Conservation (phyloP, 164 flowering plant species). For the Magnolia officinalis region DNA sequence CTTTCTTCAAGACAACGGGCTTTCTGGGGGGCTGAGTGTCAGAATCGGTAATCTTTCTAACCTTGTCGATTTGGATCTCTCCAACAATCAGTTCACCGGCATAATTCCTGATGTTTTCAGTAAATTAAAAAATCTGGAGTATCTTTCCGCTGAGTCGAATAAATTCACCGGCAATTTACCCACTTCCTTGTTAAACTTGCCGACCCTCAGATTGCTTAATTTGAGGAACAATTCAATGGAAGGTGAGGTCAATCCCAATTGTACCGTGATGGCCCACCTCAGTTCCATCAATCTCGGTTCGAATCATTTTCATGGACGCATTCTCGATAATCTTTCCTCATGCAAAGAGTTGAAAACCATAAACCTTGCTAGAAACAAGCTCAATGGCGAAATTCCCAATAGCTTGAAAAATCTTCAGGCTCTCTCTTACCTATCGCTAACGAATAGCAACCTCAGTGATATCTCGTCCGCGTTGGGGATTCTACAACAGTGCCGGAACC, state of each 20-base stretch:
- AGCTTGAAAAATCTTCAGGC: slow-evolving; percentile 42
- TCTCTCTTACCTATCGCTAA: slow-evolving; percentile 53
- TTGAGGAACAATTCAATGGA: slow-evolving; percentile 58
- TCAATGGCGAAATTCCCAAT: slow-evolving; percentile 50
- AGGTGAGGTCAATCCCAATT: slow-evolving; percentile 46
- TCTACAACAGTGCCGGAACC: slow-evolving; percentile 52
- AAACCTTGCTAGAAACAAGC: slow-evolving; percentile 51
- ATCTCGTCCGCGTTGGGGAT: slow-evolving; percentile 43
- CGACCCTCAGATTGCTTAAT: slow-evolving; percentile 31
- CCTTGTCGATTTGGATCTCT: slow-evolving; percentile 50
- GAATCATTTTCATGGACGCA: slow-evolving; percentile 40
- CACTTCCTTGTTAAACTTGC: slow-evolving; percentile 42
- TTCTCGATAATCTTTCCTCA: slow-evolving; percentile 52
- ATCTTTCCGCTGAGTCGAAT: slow-evolving; percentile 44
- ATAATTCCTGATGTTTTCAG: slow-evolving; percentile 48
- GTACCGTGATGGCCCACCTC: slow-evolving; percentile 45
- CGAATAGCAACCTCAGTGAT: slow-evolving; percentile 43
- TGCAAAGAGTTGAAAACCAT: slow-evolving; percentile 37
- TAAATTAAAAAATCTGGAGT: slow-evolving; percentile 20
- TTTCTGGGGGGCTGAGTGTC: slow-evolving; percentile 57
- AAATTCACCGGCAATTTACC: slow-evolving; percentile 47
- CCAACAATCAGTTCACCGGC: slow-evolving; percentile 46
- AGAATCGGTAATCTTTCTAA: slow-evolving; percentile 45
- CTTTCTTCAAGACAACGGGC: slow-evolving; percentile 42
- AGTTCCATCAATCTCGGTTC: slow-evolving; percentile 50